Base-by-base conservation (phyloP, 1,284 basidiomycete genomes). In the Omphalotus olearius region DNA sequence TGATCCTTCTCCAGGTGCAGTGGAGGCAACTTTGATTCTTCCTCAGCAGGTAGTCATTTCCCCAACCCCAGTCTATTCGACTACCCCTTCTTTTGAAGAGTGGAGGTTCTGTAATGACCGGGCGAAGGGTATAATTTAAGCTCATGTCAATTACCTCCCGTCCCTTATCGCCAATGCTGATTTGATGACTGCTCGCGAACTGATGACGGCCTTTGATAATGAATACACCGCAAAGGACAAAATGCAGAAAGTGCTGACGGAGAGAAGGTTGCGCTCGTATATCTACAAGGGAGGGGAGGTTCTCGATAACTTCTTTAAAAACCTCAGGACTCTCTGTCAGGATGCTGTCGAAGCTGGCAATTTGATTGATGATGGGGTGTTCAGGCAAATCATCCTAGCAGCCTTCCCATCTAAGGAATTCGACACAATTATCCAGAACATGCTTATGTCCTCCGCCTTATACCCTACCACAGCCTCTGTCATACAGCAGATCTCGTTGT, bases 61-160 rank as follows among this genome's bases (percentile, higher is more conserved):
- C 39, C 13, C 51, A 9, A 52, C 51, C 13, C 46, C 51, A 17
- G 51, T 52, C 2, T 52, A 43, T 20, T 52, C 51, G 1, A 16
- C 13, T 13, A 41, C 2, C 5, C 51, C 45, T 0, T 41, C 51
- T 1, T 1, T 41, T 2, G 45, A 47, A 17, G 51, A 52, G 25
- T 52, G 37, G 35, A 25, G 6, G 1, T 52, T 52, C 45, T 1
- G 45, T 10, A 44, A 52, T 26, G 40, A 48, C 13, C 23, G 51
- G 0, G 45, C 51, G 2, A 52, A 47, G 20, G 51, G 43, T 0
- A 35, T 48, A 3, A 46, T 52, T 28, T n/a, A 47, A 16, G 26
- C 38, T 10, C 28, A 47, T 23, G 26, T 52, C 4, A 28, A 36
- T 5, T 38, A 52, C 16, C 28, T 52, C 5, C 9, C 45, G 0